Evolutionary conservation across 208 protist genomes (phyloP), one percentile per base, ranked within the genome.

Genomic region (Trypanosoma avium): DNA sequence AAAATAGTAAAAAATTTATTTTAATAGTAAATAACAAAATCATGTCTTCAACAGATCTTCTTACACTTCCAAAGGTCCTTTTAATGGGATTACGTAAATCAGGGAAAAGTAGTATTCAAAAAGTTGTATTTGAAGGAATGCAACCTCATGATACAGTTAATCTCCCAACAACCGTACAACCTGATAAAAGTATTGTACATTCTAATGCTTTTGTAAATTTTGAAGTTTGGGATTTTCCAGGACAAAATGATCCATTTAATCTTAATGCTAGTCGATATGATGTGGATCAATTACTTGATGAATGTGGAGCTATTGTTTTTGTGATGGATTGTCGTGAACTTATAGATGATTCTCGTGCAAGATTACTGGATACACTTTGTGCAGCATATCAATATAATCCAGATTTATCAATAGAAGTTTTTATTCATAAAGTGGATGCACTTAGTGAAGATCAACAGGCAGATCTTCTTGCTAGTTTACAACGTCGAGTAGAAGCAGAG

Each of bases 151-250:
- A 96, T 54, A 88, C 84, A 0, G 77, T 81, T 17, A 87, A 85
- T 57, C 73, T 96, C 22, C 74, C 84, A 17, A 92, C 90, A 12
- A 96, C 90, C 0, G 86, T 96, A 46, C 81, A 89, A 45, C 77
- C 90, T 1, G 83, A 87, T 29, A 92, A 86, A 69, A 86, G 63
- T 48, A 81, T 72, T 1, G 82, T 95, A 49, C 82, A 83, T 64
- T 85, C 79, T 24, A 93, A 93, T 36, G 86, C 92, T 59, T 93
- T 96, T 78, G 80, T 96, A 15, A 93, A 88, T 49, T 96, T 96
- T 56, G 86, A 96, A 55, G 87, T 96, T 42, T 96, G 90, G 87
- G 90, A 96, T 75, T 93, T 96, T 59, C 90, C 90, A 0, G 90
- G 90, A 0, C 90, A 96, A 60, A 91, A 77, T 56, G 87, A 96